Evolutionary conservation across 2,329 filamentous ascomycete genomes (phyloP).

Genomic region (Hypoxylon sp.): DNA sequence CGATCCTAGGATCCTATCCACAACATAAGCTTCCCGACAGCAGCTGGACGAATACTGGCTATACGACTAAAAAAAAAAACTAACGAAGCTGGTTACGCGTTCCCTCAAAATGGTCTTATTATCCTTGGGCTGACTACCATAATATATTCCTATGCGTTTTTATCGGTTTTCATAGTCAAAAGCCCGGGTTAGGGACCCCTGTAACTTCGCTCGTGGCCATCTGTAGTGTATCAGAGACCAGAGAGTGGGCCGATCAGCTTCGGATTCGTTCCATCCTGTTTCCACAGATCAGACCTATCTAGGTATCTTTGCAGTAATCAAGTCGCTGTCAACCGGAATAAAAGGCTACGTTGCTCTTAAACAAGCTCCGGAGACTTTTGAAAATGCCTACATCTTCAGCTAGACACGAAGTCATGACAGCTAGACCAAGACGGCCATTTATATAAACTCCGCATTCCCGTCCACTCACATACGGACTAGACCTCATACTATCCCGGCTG

Average conservation of each 20-base stretch:
- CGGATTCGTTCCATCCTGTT: conserved; percentile 36
- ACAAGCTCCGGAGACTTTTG: conserved; percentile 16
- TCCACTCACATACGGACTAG: not conserved
- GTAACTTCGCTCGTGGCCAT: conserved; percentile 17
- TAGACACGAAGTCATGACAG: conserved; percentile 18
- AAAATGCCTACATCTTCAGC: conserved; percentile 5
- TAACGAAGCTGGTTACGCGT: conserved; percentile 20
- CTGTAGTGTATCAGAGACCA: conserved; percentile 26
- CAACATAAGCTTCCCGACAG: not conserved
- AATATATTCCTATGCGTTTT: not conserved
- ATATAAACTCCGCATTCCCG: conserved; percentile 28
- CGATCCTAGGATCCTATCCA: not conserved
- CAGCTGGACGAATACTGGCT: not conserved
- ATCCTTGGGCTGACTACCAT: not conserved
- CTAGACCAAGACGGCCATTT: conserved; percentile 20
- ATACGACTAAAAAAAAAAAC: too few species aligned
- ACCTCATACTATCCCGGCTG: conserved; percentile 9
- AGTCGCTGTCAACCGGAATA: conserved; percentile 2
- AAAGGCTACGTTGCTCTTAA: conserved; percentile 9
- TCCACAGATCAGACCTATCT: conserved; percentile 21
- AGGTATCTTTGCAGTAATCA: conserved; percentile 26
- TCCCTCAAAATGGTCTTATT: not conserved
- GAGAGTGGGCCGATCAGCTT: conserved; percentile 31
- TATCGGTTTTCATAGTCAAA: not conserved
- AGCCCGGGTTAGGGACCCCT: conserved; percentile 20